Percentiles rank a stretch among this genome's conserved stretches.
These are phyloP conservation scores for Fonsecaea nubica DNA, from an alignment of 2,329 filamentous ascomycete genomes.

Conservation along the genomic window DNA sequence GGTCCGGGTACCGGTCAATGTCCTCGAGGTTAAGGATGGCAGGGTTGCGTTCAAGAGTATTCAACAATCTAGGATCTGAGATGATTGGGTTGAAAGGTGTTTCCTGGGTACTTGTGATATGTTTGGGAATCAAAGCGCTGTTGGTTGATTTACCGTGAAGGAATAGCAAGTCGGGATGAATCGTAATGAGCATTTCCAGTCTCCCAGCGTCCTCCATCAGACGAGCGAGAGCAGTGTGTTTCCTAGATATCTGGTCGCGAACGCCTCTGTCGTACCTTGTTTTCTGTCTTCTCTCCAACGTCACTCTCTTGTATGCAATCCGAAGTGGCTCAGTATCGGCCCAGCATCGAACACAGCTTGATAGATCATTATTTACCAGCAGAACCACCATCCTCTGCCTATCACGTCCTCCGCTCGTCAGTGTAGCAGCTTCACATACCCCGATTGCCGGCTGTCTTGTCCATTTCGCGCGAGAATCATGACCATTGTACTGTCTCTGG, in stretches of 20 bases:
- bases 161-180: too few relatives aligned
- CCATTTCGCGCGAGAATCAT: conserved; percentile 23
- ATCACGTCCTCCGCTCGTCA: neutral
- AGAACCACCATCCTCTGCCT: neutral
- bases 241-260: too few relatives aligned
- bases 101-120: neutral
- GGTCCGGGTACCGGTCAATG: conserved; percentile 2
- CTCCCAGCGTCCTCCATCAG: too few relatives aligned
- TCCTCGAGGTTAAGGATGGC: conserved; percentile 5
- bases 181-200: too few relatives aligned
- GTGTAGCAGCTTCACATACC: conserved; percentile 14
- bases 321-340: neutral
- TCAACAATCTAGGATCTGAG: neutral
- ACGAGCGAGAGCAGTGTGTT: too few relatives aligned
- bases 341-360: neutral
- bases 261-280: too few relatives aligned
- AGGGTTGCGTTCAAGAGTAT: conserved; percentile 3
- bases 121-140: neutral
- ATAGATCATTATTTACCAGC: neutral
- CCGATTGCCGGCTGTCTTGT: conserved; percentile 12
- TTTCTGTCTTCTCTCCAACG: too few relatives aligned
- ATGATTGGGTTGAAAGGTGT: neutral
- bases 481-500: conserved; percentile 32
- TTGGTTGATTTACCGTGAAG: neutral
- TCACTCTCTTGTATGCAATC: neutral